Conservation (phyloP, 805 yeast species). For the Candida quercuum region DNA sequence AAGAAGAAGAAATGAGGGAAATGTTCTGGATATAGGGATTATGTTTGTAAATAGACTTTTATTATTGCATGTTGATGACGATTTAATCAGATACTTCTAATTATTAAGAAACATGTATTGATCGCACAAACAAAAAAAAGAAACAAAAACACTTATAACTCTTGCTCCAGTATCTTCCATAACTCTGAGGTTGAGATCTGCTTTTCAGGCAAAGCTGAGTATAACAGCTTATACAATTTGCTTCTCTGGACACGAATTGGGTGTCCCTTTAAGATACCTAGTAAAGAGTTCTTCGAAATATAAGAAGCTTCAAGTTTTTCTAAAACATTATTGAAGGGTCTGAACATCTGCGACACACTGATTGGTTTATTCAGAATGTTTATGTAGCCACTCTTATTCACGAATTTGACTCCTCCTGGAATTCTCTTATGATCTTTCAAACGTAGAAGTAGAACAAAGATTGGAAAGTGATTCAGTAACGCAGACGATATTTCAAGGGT, state of each 20-base stretch:
- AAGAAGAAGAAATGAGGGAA: conserved; percentile 30
- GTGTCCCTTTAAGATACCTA: conserved; percentile 37
- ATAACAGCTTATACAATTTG: conserved; percentile 43
- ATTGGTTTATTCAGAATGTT: conserved; percentile 40
- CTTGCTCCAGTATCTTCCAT: neutral
- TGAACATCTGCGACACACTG: conserved; percentile 37
- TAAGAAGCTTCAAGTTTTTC: conserved; percentile 36
- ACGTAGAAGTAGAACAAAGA: conserved; percentile 75
- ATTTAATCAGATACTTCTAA: no score
- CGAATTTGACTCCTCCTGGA: conserved; percentile 51
- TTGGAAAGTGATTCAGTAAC: conserved; percentile 75
- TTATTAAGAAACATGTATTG: no score
- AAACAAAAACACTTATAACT: no score
- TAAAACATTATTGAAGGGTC: conserved; percentile 39
- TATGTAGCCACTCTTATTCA: conserved; percentile 16
- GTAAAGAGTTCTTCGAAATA: conserved; percentile 35
- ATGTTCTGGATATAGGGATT: neutral
- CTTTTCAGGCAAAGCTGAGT: conserved; percentile 45
- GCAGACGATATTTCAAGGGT: conserved; percentile 56
- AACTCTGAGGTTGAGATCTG: conserved; percentile 14
- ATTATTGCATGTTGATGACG: neutral
- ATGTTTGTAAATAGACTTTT: conserved; percentile 10
- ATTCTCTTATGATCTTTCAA: conserved; percentile 70
- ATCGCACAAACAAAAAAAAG: no score
- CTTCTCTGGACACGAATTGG: conserved; percentile 41